Base-by-base conservation (phyloP, 1,284 basidiomycete genomes). In the Chalciporus piperatoides region DNA sequence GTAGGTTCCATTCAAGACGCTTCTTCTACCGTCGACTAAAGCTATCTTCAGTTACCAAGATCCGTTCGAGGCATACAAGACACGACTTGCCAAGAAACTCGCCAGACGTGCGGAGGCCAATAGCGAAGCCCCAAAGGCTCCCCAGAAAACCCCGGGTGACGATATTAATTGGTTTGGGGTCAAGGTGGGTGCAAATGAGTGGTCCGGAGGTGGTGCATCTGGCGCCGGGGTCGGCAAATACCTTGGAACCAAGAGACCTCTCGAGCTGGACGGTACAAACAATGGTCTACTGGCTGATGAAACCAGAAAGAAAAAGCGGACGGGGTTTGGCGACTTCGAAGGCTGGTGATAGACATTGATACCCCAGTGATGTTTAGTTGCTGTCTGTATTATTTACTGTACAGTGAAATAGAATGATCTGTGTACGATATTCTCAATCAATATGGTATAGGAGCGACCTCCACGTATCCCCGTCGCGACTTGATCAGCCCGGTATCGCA, bases 101-200 rank as follows among this genome's bases (percentile, higher is more conserved):
- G 82, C 86, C 1, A 79, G 77, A 56, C 79, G 80, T 58, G 79
- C 79, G n/a, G 82, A 75, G 46, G 74, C 75, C 38, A 65, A 62
- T 36, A 69, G 59, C 9, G 59, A 63, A 42, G 53, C 53, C 5
- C 44, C 55, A 24, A 55, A 67, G 25, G 49, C 25, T 15, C 15
- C 52, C 9, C 70, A 76, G 53, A 79, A 80, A 57, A 79, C 71
- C 53, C 65, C 70, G 3, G 70, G 70, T 40, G 88, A 92, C 55
- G 76, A 85, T 49, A 75, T 84, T 35, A 91, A 89, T 59, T 91
- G 88, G 89, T 91, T 91, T 65, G 88, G 88, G n/a, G 79, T 81
- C 37, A 89, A 86, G 64, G 76, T 90, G 5, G 83, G 86, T 3
- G 53, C 73, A 24, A 72, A 71, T 24, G 62, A 64, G 48, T 51